A percentile compares a stretch with the other conserved stretches of the same genome.
These are phyloP conservation scores for Helotiales sp. DNA, from an alignment of 2,329 filamentous ascomycete species.

Conservation along the genomic window DNA sequence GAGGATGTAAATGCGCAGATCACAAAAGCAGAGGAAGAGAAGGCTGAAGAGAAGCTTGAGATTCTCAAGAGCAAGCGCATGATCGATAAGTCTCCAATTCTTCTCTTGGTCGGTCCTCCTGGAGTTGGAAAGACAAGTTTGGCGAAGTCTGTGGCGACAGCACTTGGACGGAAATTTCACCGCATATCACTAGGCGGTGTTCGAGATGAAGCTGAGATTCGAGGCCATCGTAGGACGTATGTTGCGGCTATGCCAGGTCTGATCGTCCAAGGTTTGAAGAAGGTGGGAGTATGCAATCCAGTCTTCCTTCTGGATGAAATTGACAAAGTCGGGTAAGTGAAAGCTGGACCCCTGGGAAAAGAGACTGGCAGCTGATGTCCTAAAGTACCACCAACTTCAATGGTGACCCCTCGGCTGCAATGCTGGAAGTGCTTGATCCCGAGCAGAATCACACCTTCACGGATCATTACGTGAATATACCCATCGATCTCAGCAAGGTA, in stretches of 20 bases:
- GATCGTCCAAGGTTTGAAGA: constrained; percentile 90
- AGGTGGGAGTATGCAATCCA: constrained; percentile 92
- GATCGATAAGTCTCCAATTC: constrained; percentile 93
- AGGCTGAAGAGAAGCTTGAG: constrained; percentile 60
- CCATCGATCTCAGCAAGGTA: constrained; percentile 93
- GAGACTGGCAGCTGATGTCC: constrained; percentile 1
- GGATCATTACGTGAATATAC: constrained; percentile 95
- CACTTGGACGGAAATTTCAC: constrained; percentile 93
- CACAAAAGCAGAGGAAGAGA: constrained; percentile 60
- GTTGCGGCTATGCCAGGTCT: constrained; percentile 98
- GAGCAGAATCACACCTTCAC: constrained; percentile 95
- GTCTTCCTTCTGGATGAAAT: constrained; percentile 97
- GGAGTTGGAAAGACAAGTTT: constrained; percentile 96
- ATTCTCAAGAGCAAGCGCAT: constrained; percentile 79
- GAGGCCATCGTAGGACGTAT: constrained; percentile 92
- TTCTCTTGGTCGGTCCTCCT: constrained; percentile 89
- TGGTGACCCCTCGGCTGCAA: constrained; percentile 92
- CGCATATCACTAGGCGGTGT: constrained; percentile 95
- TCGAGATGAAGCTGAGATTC: constrained; percentile 93
- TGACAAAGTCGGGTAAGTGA: constrained; percentile 73
- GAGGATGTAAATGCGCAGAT: constrained; percentile 80
- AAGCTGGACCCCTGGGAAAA: not conserved
- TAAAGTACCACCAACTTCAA: constrained; percentile 74
- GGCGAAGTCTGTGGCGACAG: constrained; percentile 88
- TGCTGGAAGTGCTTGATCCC: constrained; percentile 96